Evolutionary conservation across 371 early-diverging fungal species (phyloP).

Genomic region (Mortierella sp.): DNA sequence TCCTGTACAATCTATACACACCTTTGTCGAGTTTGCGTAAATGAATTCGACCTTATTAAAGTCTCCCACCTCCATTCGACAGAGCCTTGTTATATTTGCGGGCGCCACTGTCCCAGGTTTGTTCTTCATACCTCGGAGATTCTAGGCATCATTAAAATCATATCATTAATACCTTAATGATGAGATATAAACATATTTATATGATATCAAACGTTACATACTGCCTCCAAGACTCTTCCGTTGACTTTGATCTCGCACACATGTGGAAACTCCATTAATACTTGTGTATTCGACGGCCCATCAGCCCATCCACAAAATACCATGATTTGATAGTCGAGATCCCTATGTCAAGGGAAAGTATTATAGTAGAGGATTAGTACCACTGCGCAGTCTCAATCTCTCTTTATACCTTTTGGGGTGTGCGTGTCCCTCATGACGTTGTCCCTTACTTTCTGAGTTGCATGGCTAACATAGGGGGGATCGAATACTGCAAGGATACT

Average conservation of each 20-base stretch:
- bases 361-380: not conserved
- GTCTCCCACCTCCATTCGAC: conserved; percentile 31
- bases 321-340: conserved; percentile 33
- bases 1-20: conserved; percentile 33
- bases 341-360: conserved; percentile 14
- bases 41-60: conserved; percentile 67
- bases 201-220: conserved; percentile 44
- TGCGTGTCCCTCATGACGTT: not conserved
- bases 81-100: conserved; percentile 66
- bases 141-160: conserved; percentile 42
- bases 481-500: conserved; percentile 21
- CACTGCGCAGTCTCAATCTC: not conserved
- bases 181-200: not conserved
- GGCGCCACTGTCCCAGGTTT: conserved; percentile 75
- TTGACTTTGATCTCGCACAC: conserved; percentile 67
- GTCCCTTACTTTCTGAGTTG: conserved; percentile 37
- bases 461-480: conserved; percentile 27
- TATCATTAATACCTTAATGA: not conserved
- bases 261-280: conserved; percentile 60
- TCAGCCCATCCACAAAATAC: conserved; percentile 49
- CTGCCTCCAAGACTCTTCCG: conserved; percentile 59
- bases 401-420: not conserved
- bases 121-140: conserved; percentile 68
- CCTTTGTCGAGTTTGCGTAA: conserved; percentile 69
- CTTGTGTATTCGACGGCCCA: conserved; percentile 14